These are phyloP conservation scores for Kodamaea suecica DNA, from an alignment of 1,139 yeast species.

Conservation along the genomic window DNA sequence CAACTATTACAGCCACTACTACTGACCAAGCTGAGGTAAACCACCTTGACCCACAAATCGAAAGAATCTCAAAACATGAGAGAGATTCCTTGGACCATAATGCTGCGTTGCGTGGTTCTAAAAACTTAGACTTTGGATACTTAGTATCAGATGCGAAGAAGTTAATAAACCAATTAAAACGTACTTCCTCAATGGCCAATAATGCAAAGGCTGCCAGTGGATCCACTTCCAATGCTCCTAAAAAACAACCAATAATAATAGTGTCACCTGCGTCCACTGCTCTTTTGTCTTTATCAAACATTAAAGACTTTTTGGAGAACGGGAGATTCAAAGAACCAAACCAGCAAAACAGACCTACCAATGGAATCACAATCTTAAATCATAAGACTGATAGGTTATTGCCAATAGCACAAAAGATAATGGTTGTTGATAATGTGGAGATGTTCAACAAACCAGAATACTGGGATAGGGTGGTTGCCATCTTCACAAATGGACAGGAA, in stretches of 20 bases:
- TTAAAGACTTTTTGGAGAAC: slow-evolving; percentile 76
- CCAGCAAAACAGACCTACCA: slow-evolving; percentile 34
- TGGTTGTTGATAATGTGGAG: slow-evolving; percentile 86
- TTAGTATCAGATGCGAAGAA: slow-evolving; percentile 70
- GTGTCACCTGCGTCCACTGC: slow-evolving; percentile 96
- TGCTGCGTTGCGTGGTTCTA: slow-evolving; percentile 74
- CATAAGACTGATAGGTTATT: slow-evolving; percentile 58
- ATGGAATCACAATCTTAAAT: slow-evolving; percentile 49
- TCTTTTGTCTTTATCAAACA: slow-evolving; percentile 72
- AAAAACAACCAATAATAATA: slow-evolving; percentile 84
- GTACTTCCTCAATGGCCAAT: slow-evolving; percentile 32
- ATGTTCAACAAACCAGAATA: slow-evolving; percentile 91
- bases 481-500: slow-evolving; percentile 92
- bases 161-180: slow-evolving; percentile 55
- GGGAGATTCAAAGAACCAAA: slow-evolving; percentile 68
- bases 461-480: slow-evolving; percentile 95
- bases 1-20: slow-evolving; percentile 1
- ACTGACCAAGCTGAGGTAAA: slow-evolving; percentile 3
- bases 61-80: slow-evolving; percentile 56
- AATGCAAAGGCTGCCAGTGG: no score
- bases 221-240: slow-evolving; percentile 19
- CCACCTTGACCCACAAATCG: slow-evolving; percentile 51
- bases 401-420: slow-evolving; percentile 54
- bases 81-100: slow-evolving; percentile 74
- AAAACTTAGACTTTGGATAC: slow-evolving; percentile 68